Conservation (phyloP, 306 rosid species). For the Sesbania bispinosa region DNA sequence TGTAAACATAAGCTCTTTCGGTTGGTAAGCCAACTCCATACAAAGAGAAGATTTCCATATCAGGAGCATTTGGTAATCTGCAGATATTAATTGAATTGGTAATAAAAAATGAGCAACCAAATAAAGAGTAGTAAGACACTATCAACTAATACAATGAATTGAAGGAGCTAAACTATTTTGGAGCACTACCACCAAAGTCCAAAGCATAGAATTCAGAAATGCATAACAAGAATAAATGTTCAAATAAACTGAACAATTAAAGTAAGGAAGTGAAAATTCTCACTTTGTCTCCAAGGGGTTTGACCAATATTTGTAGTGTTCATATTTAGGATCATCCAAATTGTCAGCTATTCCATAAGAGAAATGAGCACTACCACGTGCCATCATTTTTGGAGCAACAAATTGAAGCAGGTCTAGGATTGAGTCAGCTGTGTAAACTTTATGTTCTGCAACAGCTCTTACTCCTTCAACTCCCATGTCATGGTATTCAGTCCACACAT, state of each 20-base stretch:
- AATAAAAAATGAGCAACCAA: not conserved
- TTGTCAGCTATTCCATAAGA: conserved; percentile 79
- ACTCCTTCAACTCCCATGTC: conserved; percentile 85
- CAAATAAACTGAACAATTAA: conserved; percentile 13
- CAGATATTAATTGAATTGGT: conserved; percentile 7
- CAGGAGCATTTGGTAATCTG: conserved; percentile 88
- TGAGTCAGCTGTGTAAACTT: conserved; percentile 61
- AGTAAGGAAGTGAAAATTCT: conserved; percentile 22
- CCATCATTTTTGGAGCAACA: conserved; percentile 89
- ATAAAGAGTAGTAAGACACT: not conserved
- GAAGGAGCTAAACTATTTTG: not conserved
- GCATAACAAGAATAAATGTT: not conserved
- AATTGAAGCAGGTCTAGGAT: conserved; percentile 58
- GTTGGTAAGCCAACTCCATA: conserved; percentile 90
- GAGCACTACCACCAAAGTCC: not conserved
- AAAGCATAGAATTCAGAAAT: conserved; percentile 9
- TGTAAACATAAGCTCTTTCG: conserved; percentile 77
- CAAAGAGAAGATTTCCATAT: conserved; percentile 77
- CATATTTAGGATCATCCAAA: conserved; percentile 68
- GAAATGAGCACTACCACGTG: conserved; percentile 74
- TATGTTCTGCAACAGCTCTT: conserved; percentile 68
- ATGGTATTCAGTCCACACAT: conserved; percentile 83
- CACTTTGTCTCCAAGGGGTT: conserved; percentile 87
- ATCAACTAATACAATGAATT: not conserved
- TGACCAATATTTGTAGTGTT: conserved; percentile 80